Base-by-base conservation (phyloP, 306 rosid genomes). In the Corylus heterophylla region DNA sequence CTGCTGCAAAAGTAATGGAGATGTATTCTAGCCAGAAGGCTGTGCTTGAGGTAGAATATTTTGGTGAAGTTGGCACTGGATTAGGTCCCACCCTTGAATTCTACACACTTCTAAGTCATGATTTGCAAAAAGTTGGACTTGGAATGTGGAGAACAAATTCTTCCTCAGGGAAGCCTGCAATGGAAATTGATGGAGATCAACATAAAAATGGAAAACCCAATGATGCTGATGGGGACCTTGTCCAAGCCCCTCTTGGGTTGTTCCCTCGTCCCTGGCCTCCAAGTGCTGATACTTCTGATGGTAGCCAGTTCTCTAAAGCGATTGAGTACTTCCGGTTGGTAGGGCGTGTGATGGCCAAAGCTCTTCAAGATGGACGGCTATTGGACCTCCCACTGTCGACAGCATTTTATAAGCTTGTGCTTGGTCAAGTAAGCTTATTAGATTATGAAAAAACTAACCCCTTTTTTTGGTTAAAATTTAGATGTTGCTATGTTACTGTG, bases 61-160 rank as follows among this genome's bases (percentile, higher is more conserved):
- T 96, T 86, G 99, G 99, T 78, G 99, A 96, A 86, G 99, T 93
- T 82, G 99, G 99, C 69, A 96, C 99, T 80, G 99, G 99, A 66
- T 83, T 96, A 84, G 99, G 99, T 81, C 99, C 99, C 63, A 96
- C 99, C 39, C 98, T 96, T 71, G 99, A 96, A 87, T 96, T 96
- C 70, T 96, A 96, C 77, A 96, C 99, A 47, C 98, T 96, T 79
- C 78, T 96, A 82, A 96, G 99, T 85, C 96, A 91, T 25, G 99
- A 96, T 74, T 78, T 96, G n/a, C 99, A 96, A 75, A 91, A 90
- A 79, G 94, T 76, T 76, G 88, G 81, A 78, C 98, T 93, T 54
- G 86, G 88, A 52, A 91, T 96, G 97, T 96, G 99, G 99, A 93
- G 99, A 75, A 90, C 94, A 13, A 88, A 84, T 87, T 83, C 87